Evolutionary conservation across 2,329 filamentous ascomycete genomes (phyloP).

Genomic region (Sporothrix phasma): DNA sequence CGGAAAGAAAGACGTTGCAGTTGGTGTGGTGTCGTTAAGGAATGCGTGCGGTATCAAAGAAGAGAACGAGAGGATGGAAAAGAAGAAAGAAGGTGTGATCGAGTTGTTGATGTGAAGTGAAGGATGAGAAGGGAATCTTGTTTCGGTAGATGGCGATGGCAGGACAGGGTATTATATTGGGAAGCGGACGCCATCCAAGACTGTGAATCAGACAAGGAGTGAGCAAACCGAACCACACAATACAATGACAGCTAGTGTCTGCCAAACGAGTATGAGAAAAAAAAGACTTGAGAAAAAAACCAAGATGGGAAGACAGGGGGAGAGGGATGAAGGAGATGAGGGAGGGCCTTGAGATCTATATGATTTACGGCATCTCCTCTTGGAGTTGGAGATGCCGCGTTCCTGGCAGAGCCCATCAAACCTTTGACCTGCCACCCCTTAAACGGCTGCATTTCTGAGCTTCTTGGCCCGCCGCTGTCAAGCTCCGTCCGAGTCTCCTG

Average conservation of each 20-base stretch:
- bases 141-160: not conserved
- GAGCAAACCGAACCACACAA: not conserved
- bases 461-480: not conserved
- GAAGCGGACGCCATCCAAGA: not conserved
- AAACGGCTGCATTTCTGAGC: slow-evolving; percentile 14
- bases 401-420: not conserved
- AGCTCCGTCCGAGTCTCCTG: not conserved
- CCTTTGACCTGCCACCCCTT: slow-evolving; percentile 14
- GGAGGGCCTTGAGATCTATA: slow-evolving; percentile 8
- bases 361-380: not conserved
- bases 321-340: slow-evolving; percentile 13
- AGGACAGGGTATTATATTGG: slow-evolving; percentile 7
- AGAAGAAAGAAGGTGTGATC: not conserved
- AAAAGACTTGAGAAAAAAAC: not conserved
- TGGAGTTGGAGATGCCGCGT: not conserved
- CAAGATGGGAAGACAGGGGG: slow-evolving; percentile 3
- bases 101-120: not conserved
- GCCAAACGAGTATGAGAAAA: not conserved
- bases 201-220: not conserved
- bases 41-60: not conserved
- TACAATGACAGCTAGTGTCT: too few relatives aligned
- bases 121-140: not conserved
- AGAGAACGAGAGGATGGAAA: not conserved
- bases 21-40: not conserved
- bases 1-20: not conserved